phyloP scores from a whole-genome alignment of 352 stramenopile genomes.

The Globisporangium polare region DNA sequence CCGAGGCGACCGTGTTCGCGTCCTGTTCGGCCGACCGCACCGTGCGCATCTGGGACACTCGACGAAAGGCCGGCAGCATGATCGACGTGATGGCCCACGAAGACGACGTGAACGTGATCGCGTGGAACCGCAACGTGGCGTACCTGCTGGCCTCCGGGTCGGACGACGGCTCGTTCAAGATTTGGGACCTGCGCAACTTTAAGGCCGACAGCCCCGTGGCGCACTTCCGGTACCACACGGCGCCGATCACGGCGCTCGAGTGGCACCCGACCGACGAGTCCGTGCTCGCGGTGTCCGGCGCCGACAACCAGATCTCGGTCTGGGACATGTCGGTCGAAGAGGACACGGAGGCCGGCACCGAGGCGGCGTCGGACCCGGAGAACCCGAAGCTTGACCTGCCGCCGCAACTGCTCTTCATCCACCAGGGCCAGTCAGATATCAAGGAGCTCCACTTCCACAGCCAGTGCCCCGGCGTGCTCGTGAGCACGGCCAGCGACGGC shows the following conservation, averaged over 20 bases:
- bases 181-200: conserved; percentile 97
- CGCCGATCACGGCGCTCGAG: conserved; percentile 97
- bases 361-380: conserved; percentile 35
- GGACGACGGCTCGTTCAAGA: conserved; percentile 97
- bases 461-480: conserved; percentile 96
- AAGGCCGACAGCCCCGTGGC: conserved; percentile 87
- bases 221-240: conserved; percentile 95
- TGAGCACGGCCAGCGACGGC: conserved; percentile 95
- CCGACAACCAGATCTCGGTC: conserved; percentile 96
- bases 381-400: conserved; percentile 89
- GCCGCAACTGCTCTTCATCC: conserved; percentile 99
- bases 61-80: conserved; percentile 92
- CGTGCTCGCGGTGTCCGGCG: conserved; percentile 93
- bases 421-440: conserved; percentile 98
- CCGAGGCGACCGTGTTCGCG: conserved; percentile 95
- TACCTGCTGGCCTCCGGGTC: conserved; percentile 97
- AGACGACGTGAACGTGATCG: conserved; percentile 98
- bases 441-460: conserved; percentile 99
- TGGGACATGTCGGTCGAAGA: conserved; percentile 99
- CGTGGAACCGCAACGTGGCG: conserved; percentile 97
- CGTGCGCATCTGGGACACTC: conserved; percentile 97
- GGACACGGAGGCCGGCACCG: conserved; percentile 81
- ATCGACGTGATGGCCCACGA: conserved; percentile 92
- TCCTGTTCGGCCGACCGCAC: conserved; percentile 93
- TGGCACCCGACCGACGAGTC: conserved; percentile 99